Conservation (phyloP, 805 yeast species). For the Metschnikowia shivogae region DNA sequence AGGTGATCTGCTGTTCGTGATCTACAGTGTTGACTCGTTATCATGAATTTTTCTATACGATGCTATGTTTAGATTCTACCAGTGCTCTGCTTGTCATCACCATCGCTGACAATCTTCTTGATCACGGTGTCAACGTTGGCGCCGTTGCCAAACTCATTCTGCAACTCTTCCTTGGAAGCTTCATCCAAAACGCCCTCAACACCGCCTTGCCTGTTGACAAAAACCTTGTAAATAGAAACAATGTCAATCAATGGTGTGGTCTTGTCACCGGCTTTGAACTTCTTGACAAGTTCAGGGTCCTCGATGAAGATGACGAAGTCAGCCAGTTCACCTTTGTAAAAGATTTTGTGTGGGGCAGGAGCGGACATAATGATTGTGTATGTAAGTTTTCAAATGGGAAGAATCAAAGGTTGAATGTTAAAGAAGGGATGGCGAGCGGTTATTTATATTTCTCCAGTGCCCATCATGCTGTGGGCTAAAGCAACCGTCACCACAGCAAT, state of each 20-base stretch:
- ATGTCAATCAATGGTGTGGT: slow-evolving; percentile 57
- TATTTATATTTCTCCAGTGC: slow-evolving; percentile 1
- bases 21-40: background rate
- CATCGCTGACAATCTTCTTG: slow-evolving; percentile 54
- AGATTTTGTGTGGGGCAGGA: slow-evolving; percentile 45
- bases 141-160: slow-evolving; percentile 61
- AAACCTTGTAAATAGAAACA: slow-evolving; percentile 64
- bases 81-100: slow-evolving; percentile 44
- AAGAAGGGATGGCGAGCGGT: background rate
- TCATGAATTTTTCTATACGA: background rate
- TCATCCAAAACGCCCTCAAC: slow-evolving; percentile 66
- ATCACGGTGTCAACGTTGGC: slow-evolving; percentile 54
- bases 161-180: slow-evolving; percentile 63
- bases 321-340: slow-evolving; percentile 58
- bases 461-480: background rate
- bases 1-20: background rate
- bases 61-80: slow-evolving; percentile 8
- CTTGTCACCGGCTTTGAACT: slow-evolving; percentile 48
- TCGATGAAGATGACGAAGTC: slow-evolving; percentile 69
- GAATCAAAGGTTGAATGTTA: too few relatives aligned
- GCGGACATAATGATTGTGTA: slow-evolving; percentile 11
- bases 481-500: slow-evolving; percentile 8
- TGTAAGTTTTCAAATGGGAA: background rate
- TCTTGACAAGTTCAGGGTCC: slow-evolving; percentile 44
- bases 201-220: slow-evolving; percentile 59